Evolutionary conservation across 2,329 filamentous ascomycete species (phyloP).

Genomic region (Sporothrix sp.): DNA sequence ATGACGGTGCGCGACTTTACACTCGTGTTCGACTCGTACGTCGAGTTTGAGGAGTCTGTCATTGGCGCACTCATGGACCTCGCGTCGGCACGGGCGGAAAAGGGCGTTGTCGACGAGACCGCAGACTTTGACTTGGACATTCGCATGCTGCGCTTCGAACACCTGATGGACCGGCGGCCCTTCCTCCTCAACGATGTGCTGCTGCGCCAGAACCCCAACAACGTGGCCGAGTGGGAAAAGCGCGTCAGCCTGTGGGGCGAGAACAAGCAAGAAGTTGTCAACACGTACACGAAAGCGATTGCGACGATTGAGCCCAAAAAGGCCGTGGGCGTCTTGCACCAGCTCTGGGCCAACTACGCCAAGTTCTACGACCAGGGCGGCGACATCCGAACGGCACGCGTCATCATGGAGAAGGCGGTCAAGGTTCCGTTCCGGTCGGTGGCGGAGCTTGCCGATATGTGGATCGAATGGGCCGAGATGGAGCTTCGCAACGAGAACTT

Average conservation of each 20-base stretch:
- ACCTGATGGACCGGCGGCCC: slow-evolving; percentile 91
- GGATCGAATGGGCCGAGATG: slow-evolving; percentile 99
- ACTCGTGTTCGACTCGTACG: slow-evolving; percentile 90
- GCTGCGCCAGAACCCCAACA: slow-evolving; percentile 90
- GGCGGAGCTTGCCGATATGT: slow-evolving; percentile 93
- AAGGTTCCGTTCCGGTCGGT: slow-evolving; percentile 98
- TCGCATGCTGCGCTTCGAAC: slow-evolving; percentile 95
- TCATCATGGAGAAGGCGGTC: slow-evolving; percentile 96
- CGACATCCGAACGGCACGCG: slow-evolving; percentile 72
- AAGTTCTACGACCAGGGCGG: slow-evolving; percentile 90
- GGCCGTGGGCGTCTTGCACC: slow-evolving; percentile 84
- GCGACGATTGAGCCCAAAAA: slow-evolving; percentile 89
- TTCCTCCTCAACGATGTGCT: slow-evolving; percentile 96
- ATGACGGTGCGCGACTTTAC: slow-evolving; percentile 99
- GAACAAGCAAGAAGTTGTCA: slow-evolving; percentile 81
- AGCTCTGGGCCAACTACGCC: slow-evolving; percentile 93
- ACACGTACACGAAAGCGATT: slow-evolving; percentile 92
- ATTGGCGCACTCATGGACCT: slow-evolving; percentile 87
- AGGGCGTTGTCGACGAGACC: slow-evolving; percentile 66
- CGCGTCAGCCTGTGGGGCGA: slow-evolving; percentile 90
- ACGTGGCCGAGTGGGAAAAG: slow-evolving; percentile 95
- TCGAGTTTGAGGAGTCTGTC: slow-evolving; percentile 93
- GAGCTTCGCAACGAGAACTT: slow-evolving; percentile 94
- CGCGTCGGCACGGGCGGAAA: slow-evolving; percentile 68
- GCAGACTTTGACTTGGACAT: slow-evolving; percentile 93